A percentile compares a stretch with the other conserved stretches of the same genome.
These are phyloP conservation scores for Poteriospumella lacustris DNA, from an alignment of 108 stramenopile genomes.

Conservation along the genomic window DNA sequence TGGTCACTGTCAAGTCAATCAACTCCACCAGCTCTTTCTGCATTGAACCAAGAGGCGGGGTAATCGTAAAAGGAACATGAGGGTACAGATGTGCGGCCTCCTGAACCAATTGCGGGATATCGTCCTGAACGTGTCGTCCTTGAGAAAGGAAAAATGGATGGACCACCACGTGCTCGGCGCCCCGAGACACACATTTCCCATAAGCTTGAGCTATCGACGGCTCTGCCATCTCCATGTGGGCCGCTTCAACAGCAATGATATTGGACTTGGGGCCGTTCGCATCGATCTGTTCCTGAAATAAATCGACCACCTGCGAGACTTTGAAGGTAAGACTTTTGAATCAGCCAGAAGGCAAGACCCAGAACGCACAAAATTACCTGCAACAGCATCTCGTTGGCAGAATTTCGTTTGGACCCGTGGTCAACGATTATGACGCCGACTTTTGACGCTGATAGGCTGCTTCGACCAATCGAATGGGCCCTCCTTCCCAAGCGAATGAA, in stretches of 20 bases:
- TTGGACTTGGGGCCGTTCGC: too few species aligned
- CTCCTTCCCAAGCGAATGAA: too few species aligned
- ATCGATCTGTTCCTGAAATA: too few species aligned
- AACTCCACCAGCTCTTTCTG: neutral
- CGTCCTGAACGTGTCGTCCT: constrained; percentile 73
- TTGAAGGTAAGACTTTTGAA: too few species aligned
- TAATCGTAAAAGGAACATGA: neutral
- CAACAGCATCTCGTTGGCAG: constrained; percentile 68
- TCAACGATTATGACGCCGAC: constrained; percentile 84
- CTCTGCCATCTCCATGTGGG: constrained; percentile 83
- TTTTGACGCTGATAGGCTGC: too few species aligned
- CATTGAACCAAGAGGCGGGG: neutral
- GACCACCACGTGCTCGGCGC: constrained; percentile 56
- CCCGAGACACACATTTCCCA: constrained; percentile 52
- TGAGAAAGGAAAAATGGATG: constrained; percentile 84
- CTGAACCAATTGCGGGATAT: constrained; percentile 72
- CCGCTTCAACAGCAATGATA: constrained; percentile 67
- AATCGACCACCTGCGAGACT: too few species aligned
- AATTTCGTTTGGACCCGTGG: constrained; percentile 71
- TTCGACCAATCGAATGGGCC: too few species aligned
- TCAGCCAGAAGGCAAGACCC: too few species aligned
- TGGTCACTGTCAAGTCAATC: neutral
- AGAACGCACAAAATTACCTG: too few species aligned
- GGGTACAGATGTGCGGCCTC: constrained; percentile 56
- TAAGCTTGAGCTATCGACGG: constrained; percentile 71